Evolutionary conservation across 2,329 filamentous ascomycete species (phyloP), one percentile per base, ranked within the genome.

Genomic region (Neoscytalidium dimidiatum): DNA sequence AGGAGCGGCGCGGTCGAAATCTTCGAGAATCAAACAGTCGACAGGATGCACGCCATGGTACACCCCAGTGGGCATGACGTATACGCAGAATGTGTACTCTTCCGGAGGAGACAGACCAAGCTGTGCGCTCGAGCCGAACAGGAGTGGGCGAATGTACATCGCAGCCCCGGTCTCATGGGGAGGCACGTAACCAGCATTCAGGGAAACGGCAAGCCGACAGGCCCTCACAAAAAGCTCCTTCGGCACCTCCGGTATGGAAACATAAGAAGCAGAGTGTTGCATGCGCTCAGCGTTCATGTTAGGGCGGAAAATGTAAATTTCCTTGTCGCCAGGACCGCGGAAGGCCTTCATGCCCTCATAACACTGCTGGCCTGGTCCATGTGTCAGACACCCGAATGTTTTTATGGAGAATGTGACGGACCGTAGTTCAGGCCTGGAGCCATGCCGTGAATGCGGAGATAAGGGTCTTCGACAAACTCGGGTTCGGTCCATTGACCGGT

Each of bases 311-410:
- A 98, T 87, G 75, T 88, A 87, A 80, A 98, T 94, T 66, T 81
- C 79, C 66, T 83, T 76, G 77, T 90, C 87, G 65, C 85, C 82
- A 19, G 92, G 91, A 2, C 85, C 83, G 68, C 94, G 92, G 85
- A 97, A 97, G 64, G 94, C 94, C 80, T 98, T 98, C 77, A 98
- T 88, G n/a, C 95, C 95, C 78, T 99, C 95, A 83, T 96, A 99
- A 72, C 92, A 94, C 82, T 98, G 95, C 76, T 97, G 93, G 66
- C 94, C 66, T 67, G 31, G 19, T 9, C 17, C n/a, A 19, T 26
- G 17, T 17, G 56, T 65, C 56, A 65, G 63, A 65, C 26, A 26
- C n/a, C 46, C 43, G 7, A 38, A n/a, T 35, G 44, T 19, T 8
- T 23, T 7, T 21, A 21, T 19, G 31, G 21, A 31, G 17, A 44